A percentile compares a stretch with the other conserved stretches of the same genome.
phyloP scores from a whole-genome alignment of 2,329 filamentous ascomycete genomes.

The Xylariaceae sp. region DNA sequence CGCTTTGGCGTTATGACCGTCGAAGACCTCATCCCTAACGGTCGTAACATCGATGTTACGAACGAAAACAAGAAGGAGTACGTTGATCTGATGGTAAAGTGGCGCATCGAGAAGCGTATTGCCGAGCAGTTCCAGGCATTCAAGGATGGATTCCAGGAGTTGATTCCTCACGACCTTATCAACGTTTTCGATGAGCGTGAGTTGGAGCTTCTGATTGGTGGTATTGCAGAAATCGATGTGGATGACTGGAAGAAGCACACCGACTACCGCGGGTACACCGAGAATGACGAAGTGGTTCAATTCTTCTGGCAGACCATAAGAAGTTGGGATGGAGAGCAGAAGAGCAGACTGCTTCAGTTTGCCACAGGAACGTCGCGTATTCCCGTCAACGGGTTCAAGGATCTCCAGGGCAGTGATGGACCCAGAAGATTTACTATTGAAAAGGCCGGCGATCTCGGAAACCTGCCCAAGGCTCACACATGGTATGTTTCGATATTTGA shows the following conservation, averaged over 20 bases:
- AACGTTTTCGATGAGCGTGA: conserved; percentile 99
- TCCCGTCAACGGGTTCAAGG: conserved; percentile 98
- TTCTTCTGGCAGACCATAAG: conserved; percentile 99
- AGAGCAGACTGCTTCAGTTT: conserved; percentile 92
- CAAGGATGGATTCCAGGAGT: conserved; percentile 93
- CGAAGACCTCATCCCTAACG: conserved; percentile 86
- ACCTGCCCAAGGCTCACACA: conserved; percentile 94
- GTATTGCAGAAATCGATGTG: conserved; percentile 99
- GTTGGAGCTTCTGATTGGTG: conserved; percentile 90
- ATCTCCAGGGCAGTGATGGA: conserved; percentile 93
- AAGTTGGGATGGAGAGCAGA: conserved; percentile 97
- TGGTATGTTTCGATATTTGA: conserved; percentile 57
- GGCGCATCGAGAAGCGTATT: conserved; percentile 98
- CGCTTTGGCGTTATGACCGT: conserved; percentile 91
- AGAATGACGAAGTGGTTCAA: conserved; percentile 93
- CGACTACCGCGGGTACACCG: conserved; percentile 96
- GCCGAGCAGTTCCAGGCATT: conserved; percentile 98
- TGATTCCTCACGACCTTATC: conserved; percentile 92
- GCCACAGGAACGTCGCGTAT: conserved; percentile 97
- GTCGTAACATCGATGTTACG: conserved; percentile 88
- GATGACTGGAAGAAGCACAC: conserved; percentile 99
- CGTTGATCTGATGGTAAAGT: conserved; percentile 96
- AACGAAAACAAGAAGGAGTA: conserved; percentile 99
- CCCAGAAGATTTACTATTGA: conserved; percentile 96
- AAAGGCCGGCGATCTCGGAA: conserved; percentile 85